Conservation (phyloP, 352 stramenopile species). For the Plasmopara viticola region DNA sequence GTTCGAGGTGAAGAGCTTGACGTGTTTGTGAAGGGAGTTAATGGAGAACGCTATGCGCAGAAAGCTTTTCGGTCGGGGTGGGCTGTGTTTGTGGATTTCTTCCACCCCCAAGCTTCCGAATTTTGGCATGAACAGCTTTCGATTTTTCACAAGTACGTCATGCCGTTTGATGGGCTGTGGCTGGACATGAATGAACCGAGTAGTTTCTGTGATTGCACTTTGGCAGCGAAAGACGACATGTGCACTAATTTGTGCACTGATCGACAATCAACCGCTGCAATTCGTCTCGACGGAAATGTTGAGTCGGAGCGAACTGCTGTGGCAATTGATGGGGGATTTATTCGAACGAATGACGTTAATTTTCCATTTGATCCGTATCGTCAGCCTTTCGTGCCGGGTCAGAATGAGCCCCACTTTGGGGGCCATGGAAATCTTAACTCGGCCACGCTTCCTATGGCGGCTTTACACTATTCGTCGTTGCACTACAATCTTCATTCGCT, state of each 20-base stretch:
- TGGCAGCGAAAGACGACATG: conserved; percentile 31
- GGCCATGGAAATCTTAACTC: conserved; percentile 71
- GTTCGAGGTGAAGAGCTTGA: conserved; percentile 37
- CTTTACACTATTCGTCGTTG: conserved; percentile 55
- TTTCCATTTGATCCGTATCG: conserved; percentile 81
- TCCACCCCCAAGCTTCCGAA: conserved; percentile 56
- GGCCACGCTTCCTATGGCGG: conserved; percentile 67
- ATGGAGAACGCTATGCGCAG: conserved; percentile 53
- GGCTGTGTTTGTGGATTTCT: conserved; percentile 81
- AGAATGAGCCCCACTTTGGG: conserved; percentile 30
- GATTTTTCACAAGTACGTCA: conserved; percentile 47
- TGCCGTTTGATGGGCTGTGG: conserved; percentile 80
- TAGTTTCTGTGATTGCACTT: conserved; percentile 49
- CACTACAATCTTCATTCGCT: conserved; percentile 87
- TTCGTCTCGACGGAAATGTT: not conserved
- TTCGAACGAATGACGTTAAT: conserved; percentile 60
- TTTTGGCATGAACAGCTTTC: conserved; percentile 70
- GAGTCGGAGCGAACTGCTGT: conserved; percentile 14
- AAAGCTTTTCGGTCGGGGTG: conserved; percentile 62
- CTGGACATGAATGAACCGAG: conserved; percentile 80
- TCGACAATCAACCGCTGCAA: not conserved
- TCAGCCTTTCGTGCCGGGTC: conserved; percentile 64
- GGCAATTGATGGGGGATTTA: conserved; percentile 29
- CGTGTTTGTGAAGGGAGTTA: conserved; percentile 74
- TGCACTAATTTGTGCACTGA: conserved; percentile 24